Evolutionary conservation across 768 basidiomycete genomes (phyloP).

Genomic region (Suillus subalutaceus): DNA sequence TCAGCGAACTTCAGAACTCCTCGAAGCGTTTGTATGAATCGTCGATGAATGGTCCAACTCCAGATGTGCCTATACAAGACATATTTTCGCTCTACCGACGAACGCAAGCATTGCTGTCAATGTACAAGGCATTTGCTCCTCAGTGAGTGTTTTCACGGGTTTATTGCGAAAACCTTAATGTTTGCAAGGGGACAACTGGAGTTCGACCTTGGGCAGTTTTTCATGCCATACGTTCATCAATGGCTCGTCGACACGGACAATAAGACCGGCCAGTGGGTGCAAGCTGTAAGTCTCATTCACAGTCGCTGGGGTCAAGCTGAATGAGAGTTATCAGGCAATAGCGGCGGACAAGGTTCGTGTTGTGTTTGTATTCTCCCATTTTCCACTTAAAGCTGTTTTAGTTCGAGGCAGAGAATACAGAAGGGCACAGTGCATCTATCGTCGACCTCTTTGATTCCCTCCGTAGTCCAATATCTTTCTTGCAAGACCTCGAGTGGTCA

Average conservation of each 20-base stretch:
- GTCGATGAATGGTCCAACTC: conserved; percentile 84
- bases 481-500: conserved; percentile 90
- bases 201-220: conserved; percentile 77
- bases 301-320: conserved; percentile 13
- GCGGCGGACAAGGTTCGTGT: conserved; percentile 73
- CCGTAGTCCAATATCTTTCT: conserved; percentile 84
- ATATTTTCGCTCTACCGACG: conserved; percentile 86
- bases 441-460: conserved; percentile 95
- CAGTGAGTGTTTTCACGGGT: conserved; percentile 50
- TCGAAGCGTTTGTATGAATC: conserved; percentile 79
- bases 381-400: conserved; percentile 29
- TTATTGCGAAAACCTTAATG: conserved; percentile 12
- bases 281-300: conserved; percentile 62
- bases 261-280: conserved; percentile 94
- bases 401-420: conserved; percentile 78
- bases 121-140: conserved; percentile 81
- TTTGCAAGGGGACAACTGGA: conserved; percentile 51
- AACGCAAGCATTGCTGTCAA: conserved; percentile 71
- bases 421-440: conserved; percentile 95
- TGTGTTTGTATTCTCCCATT: neutral
- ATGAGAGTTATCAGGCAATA: conserved; percentile 58
- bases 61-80: conserved; percentile 87
- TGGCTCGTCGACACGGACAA: conserved; percentile 90
- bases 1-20: conserved; percentile 67
- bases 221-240: conserved; percentile 84